phyloP scores from a whole-genome alignment of 2,329 filamentous ascomycete species.

The Simplicillium aogashimaense region DNA sequence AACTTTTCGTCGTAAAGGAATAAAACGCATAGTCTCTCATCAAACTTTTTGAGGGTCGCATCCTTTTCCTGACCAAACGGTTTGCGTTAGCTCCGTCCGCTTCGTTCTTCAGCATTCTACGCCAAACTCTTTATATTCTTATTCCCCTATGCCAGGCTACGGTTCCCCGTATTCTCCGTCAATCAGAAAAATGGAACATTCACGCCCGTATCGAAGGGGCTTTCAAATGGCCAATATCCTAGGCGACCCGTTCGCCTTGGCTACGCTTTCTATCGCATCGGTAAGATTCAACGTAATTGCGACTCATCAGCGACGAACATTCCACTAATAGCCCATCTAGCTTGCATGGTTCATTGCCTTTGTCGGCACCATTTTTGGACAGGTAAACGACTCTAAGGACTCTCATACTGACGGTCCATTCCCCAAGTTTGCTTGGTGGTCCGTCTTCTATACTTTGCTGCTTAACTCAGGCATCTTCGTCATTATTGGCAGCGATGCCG shows the following conservation, averaged over 20 bases:
- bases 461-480: conserved; percentile 71
- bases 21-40: too few species aligned
- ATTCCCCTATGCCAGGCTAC: conserved; percentile 62
- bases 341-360: conserved; percentile 94
- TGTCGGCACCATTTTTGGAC: conserved; percentile 70
- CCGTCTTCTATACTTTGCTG: conserved; percentile 75
- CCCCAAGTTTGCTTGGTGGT: conserved; percentile 90
- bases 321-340: conserved; percentile 34
- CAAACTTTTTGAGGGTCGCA: too few species aligned
- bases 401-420: conserved; percentile 39
- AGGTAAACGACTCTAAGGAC: conserved; percentile 26
- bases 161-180: conserved; percentile 64
- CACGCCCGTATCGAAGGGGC: conserved; percentile 47
- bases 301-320: conserved; percentile 1
- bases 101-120: background rate
- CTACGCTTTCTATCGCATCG: conserved; percentile 82
- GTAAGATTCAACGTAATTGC: conserved; percentile 44
- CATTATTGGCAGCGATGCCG: conserved; percentile 74
- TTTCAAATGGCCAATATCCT: conserved; percentile 83
- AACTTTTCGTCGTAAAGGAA: too few species aligned
- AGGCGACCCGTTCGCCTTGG: conserved; percentile 91
- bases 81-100: background rate
- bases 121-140: background rate
- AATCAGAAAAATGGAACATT: conserved; percentile 71
- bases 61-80: background rate